Conservation (phyloP, 1,284 basidiomycete genomes). For the Uromyces viciae-fabae region DNA sequence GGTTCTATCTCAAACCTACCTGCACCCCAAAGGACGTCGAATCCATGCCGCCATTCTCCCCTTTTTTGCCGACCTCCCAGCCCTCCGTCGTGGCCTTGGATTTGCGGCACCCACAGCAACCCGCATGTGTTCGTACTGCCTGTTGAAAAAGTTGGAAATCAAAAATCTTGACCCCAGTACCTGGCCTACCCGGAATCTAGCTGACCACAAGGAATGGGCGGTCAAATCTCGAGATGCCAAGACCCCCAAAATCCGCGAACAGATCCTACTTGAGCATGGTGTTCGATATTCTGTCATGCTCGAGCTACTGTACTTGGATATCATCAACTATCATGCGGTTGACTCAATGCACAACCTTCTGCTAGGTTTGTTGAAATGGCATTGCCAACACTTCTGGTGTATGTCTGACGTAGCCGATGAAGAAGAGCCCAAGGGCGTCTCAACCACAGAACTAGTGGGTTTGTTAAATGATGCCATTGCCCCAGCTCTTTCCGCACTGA, state of each 20-base stretch:
- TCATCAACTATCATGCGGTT: conserved; percentile 35
- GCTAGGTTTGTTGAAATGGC: conserved; percentile 15
- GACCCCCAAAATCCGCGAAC: not conserved
- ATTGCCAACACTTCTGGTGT: conserved; percentile 13
- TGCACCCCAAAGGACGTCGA: not conserved
- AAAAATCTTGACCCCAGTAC: conserved; percentile 16
- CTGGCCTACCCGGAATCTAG: conserved; percentile 2
- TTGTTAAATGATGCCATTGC: not conserved
- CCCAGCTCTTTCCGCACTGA: not conserved
- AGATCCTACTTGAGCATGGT: conserved; percentile 20
- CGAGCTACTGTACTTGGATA: conserved; percentile 32
- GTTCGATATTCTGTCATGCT: conserved; percentile 35
- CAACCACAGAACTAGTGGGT: not conserved
- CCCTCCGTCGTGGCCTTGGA: conserved; percentile 42
- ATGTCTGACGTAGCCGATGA: conserved; percentile 30
- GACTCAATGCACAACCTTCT: conserved; percentile 38
- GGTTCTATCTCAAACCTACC: conserved; percentile 1
- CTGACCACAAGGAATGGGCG: conserved; percentile 12
- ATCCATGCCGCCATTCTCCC: conserved; percentile 14
- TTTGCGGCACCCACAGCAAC: conserved; percentile 31
- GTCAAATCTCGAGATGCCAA: conserved; percentile 7
- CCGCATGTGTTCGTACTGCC: conserved; percentile 46
- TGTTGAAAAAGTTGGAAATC: conserved; percentile 13
- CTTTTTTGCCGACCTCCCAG: conserved; percentile 44
- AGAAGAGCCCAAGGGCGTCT: not conserved